phyloP scores from a whole-genome alignment of 129 eudicot species.

The Rutidosis leptorrhynchoides region DNA sequence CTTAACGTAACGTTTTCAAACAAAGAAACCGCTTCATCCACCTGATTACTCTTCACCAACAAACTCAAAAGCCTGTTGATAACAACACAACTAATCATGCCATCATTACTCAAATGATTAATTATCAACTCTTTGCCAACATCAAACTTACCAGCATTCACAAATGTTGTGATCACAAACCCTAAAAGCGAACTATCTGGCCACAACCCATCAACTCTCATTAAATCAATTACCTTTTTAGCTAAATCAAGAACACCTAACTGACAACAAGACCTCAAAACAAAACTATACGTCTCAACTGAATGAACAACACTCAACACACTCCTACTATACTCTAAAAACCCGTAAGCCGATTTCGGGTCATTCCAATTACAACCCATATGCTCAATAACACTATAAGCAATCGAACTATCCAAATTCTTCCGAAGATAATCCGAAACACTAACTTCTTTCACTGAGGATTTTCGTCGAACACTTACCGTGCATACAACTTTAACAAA shows the following conservation, averaged over 20 bases:
- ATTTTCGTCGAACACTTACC: slow-evolving; percentile 44
- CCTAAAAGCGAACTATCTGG: slow-evolving; percentile 44
- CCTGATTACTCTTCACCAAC: slow-evolving; percentile 47
- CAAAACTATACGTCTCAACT: slow-evolving; percentile 46
- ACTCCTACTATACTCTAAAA: slow-evolving; percentile 53
- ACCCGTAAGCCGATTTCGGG: slow-evolving; percentile 56
- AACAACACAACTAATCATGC: slow-evolving; percentile 38
- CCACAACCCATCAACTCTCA: slow-evolving; percentile 47
- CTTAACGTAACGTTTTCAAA: slow-evolving; percentile 52
- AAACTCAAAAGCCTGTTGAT: slow-evolving; percentile 59
- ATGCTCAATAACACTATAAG: slow-evolving; percentile 50
- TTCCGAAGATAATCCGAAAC: slow-evolving; percentile 48
- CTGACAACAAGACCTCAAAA: slow-evolving; percentile 57
- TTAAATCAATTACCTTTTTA: slow-evolving; percentile 40
- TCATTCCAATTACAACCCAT: slow-evolving; percentile 33
- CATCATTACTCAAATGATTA: slow-evolving; percentile 36
- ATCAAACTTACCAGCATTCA: slow-evolving; percentile 49
- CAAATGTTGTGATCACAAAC: slow-evolving; percentile 41
- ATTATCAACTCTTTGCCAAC: slow-evolving; percentile 51
- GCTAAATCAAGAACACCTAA: slow-evolving; percentile 60
- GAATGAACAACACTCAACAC: slow-evolving; percentile 57
- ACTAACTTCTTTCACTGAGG: slow-evolving; percentile 34
- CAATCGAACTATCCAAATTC: slow-evolving; percentile 42
- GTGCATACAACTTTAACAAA: slow-evolving; percentile 76
- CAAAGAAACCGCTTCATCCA: slow-evolving; percentile 66